Conservation (phyloP, 805 yeast genomes). For the Blastobotrys americana region DNA sequence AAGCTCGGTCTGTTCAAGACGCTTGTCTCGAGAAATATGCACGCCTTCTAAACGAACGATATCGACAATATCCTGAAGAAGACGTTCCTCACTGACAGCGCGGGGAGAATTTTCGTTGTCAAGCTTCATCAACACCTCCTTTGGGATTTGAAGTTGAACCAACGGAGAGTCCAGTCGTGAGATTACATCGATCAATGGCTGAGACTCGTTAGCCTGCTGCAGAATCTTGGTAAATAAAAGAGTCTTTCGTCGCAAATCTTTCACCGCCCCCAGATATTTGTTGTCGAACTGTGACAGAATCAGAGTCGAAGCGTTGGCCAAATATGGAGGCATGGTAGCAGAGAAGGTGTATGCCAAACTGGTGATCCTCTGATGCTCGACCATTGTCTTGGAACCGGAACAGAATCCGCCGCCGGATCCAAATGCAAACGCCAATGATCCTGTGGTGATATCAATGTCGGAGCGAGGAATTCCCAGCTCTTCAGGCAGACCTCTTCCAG, state of each 20-base stretch:
- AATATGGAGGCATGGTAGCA: constrained; percentile 90
- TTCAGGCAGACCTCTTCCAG: constrained; percentile 84
- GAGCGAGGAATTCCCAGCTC: constrained; percentile 56
- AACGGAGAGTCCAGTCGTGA: constrained; percentile 60
- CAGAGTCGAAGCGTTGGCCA: constrained; percentile 41
- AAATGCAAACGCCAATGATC: constrained; percentile 73
- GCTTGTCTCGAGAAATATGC: constrained; percentile 57
- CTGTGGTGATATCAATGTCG: constrained; percentile 78
- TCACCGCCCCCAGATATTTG: constrained; percentile 24
- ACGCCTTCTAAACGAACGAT: constrained; percentile 45
- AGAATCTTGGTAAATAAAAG: background rate
- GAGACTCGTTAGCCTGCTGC: constrained; percentile 18
- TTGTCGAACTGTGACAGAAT: constrained; percentile 28
- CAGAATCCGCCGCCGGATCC: constrained; percentile 93
- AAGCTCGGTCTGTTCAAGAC: constrained; percentile 63
- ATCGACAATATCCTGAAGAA: constrained; percentile 64
- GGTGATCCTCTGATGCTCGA: constrained; percentile 85
- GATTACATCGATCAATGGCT: constrained; percentile 38
- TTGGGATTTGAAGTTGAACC: constrained; percentile 54
- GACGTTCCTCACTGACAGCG: constrained; percentile 39
- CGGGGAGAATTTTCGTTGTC: constrained; percentile 21
- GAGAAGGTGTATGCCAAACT: constrained; percentile 88
- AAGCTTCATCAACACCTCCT: constrained; percentile 16
- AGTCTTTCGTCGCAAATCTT: constrained; percentile 10
- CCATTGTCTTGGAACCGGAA: constrained; percentile 75